These are phyloP conservation scores for Heterobasidion occidentale DNA, from an alignment of 1,284 basidiomycete genomes.

Conservation along the genomic window DNA sequence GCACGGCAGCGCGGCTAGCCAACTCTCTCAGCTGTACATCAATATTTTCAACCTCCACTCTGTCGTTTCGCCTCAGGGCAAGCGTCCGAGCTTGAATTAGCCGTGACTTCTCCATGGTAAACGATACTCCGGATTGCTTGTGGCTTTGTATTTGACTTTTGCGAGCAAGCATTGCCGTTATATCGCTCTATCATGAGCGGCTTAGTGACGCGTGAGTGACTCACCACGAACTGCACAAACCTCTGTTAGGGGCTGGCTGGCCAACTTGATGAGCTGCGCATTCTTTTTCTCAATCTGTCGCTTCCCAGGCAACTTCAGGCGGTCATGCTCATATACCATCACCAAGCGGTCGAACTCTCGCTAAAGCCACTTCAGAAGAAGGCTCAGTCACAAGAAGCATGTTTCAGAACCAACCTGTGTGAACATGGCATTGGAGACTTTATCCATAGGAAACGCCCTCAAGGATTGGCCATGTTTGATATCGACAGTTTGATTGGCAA, in stretches of 20 bases:
- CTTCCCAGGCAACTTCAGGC: constrained; percentile 59
- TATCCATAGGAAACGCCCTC: constrained; percentile 64
- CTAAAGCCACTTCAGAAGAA: constrained; percentile 27
- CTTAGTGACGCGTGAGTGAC: neutral
- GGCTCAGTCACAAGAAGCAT: neutral
- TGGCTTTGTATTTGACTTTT: constrained; percentile 43
- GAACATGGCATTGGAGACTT: constrained; percentile 69
- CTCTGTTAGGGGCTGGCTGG: constrained; percentile 66
- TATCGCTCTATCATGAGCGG: constrained; percentile 41
- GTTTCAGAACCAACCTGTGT: constrained; percentile 36
- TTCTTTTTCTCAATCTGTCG: constrained; percentile 58
- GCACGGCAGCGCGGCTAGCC: constrained; percentile 17
- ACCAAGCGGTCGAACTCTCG: constrained; percentile 66
- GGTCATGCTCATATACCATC: constrained; percentile 41
- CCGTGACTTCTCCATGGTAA: constrained; percentile 53
- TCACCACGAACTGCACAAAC: constrained; percentile 29
- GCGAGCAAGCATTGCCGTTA: constrained; percentile 64
- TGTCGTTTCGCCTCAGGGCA: constrained; percentile 65
- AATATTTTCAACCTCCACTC: constrained; percentile 47
- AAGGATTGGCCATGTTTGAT: constrained; percentile 64
- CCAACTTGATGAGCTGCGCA: constrained; percentile 50
- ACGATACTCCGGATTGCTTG: constrained; percentile 23
- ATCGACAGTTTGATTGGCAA: constrained; percentile 55
- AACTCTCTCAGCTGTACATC: constrained; percentile 54
- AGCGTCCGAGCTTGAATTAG: constrained; percentile 62